A percentile compares a stretch with the other conserved stretches of the same genome.
Evolutionary conservation across 352 stramenopile species (phyloP).

Genomic region (Pythium grandisporangium): DNA sequence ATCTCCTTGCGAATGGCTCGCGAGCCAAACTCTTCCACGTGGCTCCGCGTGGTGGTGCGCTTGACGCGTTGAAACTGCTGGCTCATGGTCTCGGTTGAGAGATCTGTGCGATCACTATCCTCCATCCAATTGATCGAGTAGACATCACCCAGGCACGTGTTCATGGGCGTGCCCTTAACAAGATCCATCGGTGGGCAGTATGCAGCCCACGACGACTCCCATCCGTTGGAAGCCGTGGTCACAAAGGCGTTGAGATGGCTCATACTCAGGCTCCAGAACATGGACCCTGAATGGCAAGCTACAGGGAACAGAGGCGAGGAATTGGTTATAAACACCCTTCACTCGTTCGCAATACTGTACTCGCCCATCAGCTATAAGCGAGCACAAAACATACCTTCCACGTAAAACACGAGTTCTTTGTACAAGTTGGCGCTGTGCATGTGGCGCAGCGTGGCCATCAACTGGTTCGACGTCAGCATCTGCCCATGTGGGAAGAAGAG

Average conservation of each 20-base stretch:
- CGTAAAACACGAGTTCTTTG: conserved; percentile 89
- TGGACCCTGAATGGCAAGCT: conserved; percentile 88
- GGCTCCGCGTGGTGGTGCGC: conserved; percentile 68
- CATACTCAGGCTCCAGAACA: conserved; percentile 79
- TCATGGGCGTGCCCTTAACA: conserved; percentile 58
- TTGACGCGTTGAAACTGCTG: conserved; percentile 70
- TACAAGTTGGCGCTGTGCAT: conserved; percentile 85
- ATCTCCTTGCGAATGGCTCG: conserved; percentile 55
- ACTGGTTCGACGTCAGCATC: conserved; percentile 51
- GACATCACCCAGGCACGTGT: conserved; percentile 81
- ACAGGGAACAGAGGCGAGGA: neutral
- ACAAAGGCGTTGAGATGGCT: conserved; percentile 81
- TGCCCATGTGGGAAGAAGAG: conserved; percentile 77
- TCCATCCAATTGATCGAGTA: conserved; percentile 92
- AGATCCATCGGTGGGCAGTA: conserved; percentile 83
- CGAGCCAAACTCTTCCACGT: conserved; percentile 71
- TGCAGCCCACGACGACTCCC: conserved; percentile 84
- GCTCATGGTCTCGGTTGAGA: conserved; percentile 71
- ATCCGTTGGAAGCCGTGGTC: conserved; percentile 82
- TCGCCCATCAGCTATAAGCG: neutral
- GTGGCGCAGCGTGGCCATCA: conserved; percentile 53
- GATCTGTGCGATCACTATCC: conserved; percentile 77
- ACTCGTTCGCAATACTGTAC: no score
- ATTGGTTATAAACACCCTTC: no score
- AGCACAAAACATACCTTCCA: conserved; percentile 44